A percentile compares a stretch with the other conserved stretches of the same genome.
Evolutionary conservation across 2,329 filamentous ascomycete species (phyloP).

Genomic region (Ophiostoma angusticollis): DNA sequence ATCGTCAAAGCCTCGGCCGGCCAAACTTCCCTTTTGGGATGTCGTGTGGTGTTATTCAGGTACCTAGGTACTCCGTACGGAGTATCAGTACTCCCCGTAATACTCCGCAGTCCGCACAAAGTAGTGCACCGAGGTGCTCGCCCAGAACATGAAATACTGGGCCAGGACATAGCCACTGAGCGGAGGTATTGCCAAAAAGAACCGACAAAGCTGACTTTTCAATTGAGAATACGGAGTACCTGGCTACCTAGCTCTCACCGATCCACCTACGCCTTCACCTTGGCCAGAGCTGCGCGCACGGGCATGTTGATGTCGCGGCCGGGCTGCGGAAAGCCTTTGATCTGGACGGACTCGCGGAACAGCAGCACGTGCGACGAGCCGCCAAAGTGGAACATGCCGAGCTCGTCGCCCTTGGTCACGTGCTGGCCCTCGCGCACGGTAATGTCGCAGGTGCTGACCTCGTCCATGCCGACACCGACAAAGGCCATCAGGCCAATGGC

Average conservation of each 20-base stretch:
- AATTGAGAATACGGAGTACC: too few species aligned
- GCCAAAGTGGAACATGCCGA: conserved; percentile 74
- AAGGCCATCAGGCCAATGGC: conserved; percentile 58
- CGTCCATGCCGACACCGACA: conserved; percentile 62
- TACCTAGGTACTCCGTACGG: too few species aligned
- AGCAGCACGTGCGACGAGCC: conserved; percentile 57
- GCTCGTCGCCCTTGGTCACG: conserved; percentile 55
- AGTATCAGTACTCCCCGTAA: too few species aligned
- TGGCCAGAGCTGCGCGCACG: conserved; percentile 20
- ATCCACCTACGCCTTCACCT: conserved; percentile 11
- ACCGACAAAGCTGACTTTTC: too few species aligned
- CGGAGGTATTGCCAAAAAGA: too few species aligned
- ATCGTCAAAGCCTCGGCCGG: too few species aligned
- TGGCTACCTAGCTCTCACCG: not conserved
- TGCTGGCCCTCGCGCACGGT: conserved; percentile 53
- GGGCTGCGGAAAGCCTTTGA: conserved; percentile 26
- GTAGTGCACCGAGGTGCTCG: too few species aligned
- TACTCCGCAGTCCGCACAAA: too few species aligned
- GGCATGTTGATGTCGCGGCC: conserved; percentile 21
- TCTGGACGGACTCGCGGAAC: conserved; percentile 44
- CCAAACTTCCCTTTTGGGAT: too few species aligned
- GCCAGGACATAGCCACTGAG: too few species aligned
- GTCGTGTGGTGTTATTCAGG: too few species aligned
- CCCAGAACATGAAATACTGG: too few species aligned
- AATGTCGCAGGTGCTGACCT: conserved; percentile 62